These are phyloP conservation scores for Jamesozyma spencerorum DNA, from an alignment of 805 yeast species.

Conservation along the genomic window DNA sequence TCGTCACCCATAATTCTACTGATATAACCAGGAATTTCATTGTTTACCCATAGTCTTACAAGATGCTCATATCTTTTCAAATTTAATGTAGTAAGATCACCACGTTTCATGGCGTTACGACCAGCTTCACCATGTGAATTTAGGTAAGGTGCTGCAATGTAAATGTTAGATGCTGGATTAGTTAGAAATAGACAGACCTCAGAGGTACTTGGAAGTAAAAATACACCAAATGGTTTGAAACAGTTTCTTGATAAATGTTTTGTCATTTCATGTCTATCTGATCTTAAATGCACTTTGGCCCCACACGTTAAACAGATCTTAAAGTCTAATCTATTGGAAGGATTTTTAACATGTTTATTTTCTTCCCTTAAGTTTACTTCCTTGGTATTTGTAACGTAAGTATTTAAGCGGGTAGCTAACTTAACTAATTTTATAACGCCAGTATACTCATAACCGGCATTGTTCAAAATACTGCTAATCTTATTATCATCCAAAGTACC, in stretches of 20 bases:
- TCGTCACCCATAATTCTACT: constrained; percentile 32
- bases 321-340: constrained; percentile 34
- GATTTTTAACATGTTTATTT: constrained; percentile 20
- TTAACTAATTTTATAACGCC: constrained; percentile 45
- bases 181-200: constrained; percentile 28
- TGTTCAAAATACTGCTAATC: not conserved
- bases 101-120: constrained; percentile 42
- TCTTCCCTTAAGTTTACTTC: constrained; percentile 24
- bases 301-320: constrained; percentile 42
- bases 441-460: constrained; percentile 38
- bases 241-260: constrained; percentile 26
- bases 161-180: constrained; percentile 25
- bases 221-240: constrained; percentile 29
- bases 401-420: constrained; percentile 39
- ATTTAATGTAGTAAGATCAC: constrained; percentile 46
- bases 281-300: constrained; percentile 29
- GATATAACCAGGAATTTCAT: constrained; percentile 44
- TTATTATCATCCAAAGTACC: too few relatives aligned
- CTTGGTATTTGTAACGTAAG: constrained; percentile 30
- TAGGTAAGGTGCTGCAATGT: constrained; percentile 57
- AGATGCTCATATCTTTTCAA: constrained; percentile 45
- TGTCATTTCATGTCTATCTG: constrained; percentile 25
- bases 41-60: constrained; percentile 53
- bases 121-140: constrained; percentile 72
- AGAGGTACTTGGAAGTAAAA: constrained; percentile 31